Evolutionary conservation across 148 eudicot species (phyloP).

Genomic region (Cornus controversa): DNA sequence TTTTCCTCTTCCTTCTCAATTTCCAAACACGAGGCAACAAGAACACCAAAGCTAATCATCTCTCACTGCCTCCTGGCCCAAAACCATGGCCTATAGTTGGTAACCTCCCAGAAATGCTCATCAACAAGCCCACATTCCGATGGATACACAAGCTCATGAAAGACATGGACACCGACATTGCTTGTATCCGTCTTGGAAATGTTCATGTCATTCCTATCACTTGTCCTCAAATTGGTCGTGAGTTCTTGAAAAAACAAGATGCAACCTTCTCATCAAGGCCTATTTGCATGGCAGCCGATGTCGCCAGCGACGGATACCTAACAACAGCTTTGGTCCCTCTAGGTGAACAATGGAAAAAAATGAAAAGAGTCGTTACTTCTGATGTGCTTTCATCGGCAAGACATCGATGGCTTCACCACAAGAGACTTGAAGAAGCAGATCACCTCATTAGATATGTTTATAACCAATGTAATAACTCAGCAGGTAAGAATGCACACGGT

Average conservation of each 20-base stretch:
- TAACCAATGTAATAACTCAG: background rate
- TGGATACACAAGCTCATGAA: slow-evolving; percentile 17
- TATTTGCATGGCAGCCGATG: background rate
- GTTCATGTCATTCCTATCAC: slow-evolving; percentile 12
- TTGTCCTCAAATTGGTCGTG: slow-evolving; percentile 6
- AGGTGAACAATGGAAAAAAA: slow-evolving; percentile 24
- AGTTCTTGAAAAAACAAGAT: slow-evolving; percentile 23
- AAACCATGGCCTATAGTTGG: slow-evolving; percentile 19
- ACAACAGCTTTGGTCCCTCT: background rate
- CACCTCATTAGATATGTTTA: slow-evolving; percentile 9
- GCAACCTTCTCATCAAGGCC: slow-evolving; percentile 18
- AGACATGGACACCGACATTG: slow-evolving; percentile 2
- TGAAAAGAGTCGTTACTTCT: slow-evolving; percentile 12
- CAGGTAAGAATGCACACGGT: too few relatives aligned
- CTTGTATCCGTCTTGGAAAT: slow-evolving; percentile 9
- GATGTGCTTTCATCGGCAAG: background rate
- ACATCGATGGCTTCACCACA: slow-evolving; percentile 11
- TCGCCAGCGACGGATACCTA: slow-evolving; percentile 12
- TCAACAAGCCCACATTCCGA: slow-evolving; percentile 7
- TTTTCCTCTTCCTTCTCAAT: background rate
- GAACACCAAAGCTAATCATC: background rate
- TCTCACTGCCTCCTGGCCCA: slow-evolving; percentile 15
- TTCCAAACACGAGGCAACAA: background rate
- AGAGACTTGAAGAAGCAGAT: slow-evolving; percentile 14
- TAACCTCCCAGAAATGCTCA: background rate